These are phyloP conservation scores for Phellinidium pouzarii DNA, from an alignment of 1,284 basidiomycete species.

Conservation along the genomic window DNA sequence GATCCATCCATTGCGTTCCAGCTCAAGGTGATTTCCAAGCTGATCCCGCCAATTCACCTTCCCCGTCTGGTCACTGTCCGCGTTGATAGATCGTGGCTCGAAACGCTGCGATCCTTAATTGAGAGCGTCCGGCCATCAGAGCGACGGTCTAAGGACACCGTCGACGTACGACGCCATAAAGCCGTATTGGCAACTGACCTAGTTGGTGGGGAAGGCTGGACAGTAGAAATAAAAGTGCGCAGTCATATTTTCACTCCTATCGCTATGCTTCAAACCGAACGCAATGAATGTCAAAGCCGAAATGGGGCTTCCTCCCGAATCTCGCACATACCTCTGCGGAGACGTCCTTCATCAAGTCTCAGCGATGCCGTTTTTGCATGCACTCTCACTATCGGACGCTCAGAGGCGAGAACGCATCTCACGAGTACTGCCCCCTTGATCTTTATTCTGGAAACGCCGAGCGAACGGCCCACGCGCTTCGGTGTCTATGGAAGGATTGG, in stretches of 20 bases:
- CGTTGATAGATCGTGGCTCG: conserved; percentile 60
- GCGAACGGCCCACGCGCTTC: conserved; percentile 60
- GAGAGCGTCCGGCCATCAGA: conserved; percentile 47
- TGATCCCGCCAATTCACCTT: conserved; percentile 55
- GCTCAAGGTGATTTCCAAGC: conserved; percentile 44
- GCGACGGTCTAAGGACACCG: conserved; percentile 46
- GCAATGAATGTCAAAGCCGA: conserved; percentile 53
- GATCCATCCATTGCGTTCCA: conserved; percentile 63
- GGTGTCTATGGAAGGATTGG: conserved; percentile 72
- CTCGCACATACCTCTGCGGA: conserved; percentile 48
- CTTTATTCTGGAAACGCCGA: conserved; percentile 64
- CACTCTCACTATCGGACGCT: conserved; percentile 56
- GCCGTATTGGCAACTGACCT: conserved; percentile 73
- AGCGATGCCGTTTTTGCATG: conserved; percentile 83
- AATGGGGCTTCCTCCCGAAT: conserved; percentile 87
- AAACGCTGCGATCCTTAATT: conserved; percentile 39
- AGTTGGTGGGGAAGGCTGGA: conserved; percentile 51
- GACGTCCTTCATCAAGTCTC: conserved; percentile 55
- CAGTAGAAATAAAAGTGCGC: conserved; percentile 83
- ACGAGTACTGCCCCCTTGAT: conserved; percentile 80
- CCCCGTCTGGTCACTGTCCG: conserved; percentile 46
- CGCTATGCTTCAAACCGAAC: conserved; percentile 2
- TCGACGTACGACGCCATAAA: conserved; percentile 49
- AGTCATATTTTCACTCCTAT: conserved; percentile 1
- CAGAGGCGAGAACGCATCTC: conserved; percentile 34